phyloP scores from a whole-genome alignment of 1,284 basidiomycete species.

The Boletus albobrunnescens region DNA sequence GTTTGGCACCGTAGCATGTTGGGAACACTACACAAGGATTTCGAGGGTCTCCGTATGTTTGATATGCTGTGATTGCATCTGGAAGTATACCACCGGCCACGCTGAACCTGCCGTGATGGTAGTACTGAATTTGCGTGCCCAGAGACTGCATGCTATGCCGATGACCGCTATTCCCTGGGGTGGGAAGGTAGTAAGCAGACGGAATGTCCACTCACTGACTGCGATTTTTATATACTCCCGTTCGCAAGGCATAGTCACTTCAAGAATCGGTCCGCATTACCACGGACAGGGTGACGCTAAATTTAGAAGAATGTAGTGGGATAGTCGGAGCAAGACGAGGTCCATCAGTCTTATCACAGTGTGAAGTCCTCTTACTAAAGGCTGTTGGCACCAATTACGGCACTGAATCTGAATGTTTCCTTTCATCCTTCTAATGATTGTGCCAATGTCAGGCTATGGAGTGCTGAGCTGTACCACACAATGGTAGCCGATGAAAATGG shows the following conservation, averaged over 20 bases:
- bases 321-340: neutral
- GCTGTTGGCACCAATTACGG: neutral
- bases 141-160: conserved; percentile 10
- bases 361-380: neutral
- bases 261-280: neutral
- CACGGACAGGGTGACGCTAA: neutral
- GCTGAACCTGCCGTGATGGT: neutral
- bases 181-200: neutral
- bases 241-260: neutral
- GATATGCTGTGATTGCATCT: neutral
- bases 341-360: neutral
- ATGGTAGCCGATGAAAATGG: neutral
- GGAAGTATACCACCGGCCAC: neutral
- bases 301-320: conserved; percentile 6
- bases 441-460: neutral
- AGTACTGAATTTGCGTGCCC: neutral
- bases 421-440: neutral
- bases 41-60: neutral
- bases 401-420: neutral
- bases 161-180: neutral
- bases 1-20: neutral
- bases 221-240: conserved; percentile 8
- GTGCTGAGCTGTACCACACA: neutral
- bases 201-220: neutral
- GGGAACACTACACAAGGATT: neutral